Percentiles rank a stretch among this genome's conserved stretches.
These are phyloP conservation scores for Melanomma pulvis-pyrius DNA, from an alignment of 495 filamentous ascomycete species.

Conservation along the genomic window DNA sequence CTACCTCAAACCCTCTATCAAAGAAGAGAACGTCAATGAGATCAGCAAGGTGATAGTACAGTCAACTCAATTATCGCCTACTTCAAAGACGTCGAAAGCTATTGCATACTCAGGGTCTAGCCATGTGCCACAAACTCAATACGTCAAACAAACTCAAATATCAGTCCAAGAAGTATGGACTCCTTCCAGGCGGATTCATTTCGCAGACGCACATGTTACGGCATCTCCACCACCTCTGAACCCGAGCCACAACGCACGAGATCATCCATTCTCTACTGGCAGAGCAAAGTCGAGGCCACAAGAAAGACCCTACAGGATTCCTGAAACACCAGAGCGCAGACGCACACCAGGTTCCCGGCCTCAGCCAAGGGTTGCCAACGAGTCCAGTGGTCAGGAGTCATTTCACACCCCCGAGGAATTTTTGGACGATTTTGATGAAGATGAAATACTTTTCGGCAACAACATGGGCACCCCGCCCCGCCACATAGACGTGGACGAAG, in stretches of 20 bases:
- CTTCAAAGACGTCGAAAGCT: not conserved
- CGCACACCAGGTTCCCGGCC: not conserved
- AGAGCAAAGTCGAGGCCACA: not conserved
- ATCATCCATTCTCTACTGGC: not conserved
- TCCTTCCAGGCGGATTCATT: constrained; percentile 21
- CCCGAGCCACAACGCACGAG: not conserved
- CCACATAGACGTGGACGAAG: constrained; percentile 21
- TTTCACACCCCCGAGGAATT: constrained; percentile 55
- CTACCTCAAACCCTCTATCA: not conserved
- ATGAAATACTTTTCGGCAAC: constrained; percentile 41
- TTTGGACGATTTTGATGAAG: constrained; percentile 68
- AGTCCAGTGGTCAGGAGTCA: constrained; percentile 16
- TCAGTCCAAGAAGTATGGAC: constrained; percentile 21
- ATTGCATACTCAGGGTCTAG: not conserved
- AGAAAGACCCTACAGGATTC: constrained; percentile 5
- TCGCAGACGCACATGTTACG: not conserved
- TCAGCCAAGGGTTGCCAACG: not conserved
- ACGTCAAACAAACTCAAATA: constrained; percentile 32
- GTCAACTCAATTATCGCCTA: constrained; percentile 32
- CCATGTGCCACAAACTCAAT: constrained; percentile 36
- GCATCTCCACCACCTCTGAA: not conserved
- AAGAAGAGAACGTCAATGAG: not conserved
- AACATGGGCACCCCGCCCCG: constrained; percentile 30
- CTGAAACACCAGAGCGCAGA: constrained; percentile 18
- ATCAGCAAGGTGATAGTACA: constrained; percentile 13